Evolutionary conservation across 2,329 filamentous ascomycete species (phyloP).

Genomic region (Clonostachys byssicola): DNA sequence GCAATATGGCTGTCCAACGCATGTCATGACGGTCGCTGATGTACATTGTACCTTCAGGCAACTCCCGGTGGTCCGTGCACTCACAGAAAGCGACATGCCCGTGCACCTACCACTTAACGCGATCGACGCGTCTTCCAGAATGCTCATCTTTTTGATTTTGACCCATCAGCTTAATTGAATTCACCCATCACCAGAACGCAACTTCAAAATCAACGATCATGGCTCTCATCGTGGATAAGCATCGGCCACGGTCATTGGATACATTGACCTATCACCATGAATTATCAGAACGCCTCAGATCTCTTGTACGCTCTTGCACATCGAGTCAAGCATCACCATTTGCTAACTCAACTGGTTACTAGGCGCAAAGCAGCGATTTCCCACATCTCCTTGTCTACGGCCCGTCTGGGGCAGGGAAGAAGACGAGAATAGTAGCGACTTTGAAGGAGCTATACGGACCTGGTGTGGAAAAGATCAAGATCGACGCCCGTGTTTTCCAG

Average conservation of each 20-base stretch:
- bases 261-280: constrained; percentile 82
- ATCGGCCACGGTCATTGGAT: constrained; percentile 70
- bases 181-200: constrained; percentile 1
- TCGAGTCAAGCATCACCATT: background rate
- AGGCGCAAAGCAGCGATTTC: constrained; percentile 97
- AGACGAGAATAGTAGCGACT: constrained; percentile 93
- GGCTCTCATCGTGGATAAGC: constrained; percentile 70
- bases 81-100: background rate
- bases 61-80: background rate
- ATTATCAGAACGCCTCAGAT: constrained; percentile 79
- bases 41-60: constrained; percentile 6
- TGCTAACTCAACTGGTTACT: background rate
- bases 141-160: background rate
- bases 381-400: constrained; percentile 97
- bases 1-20: background rate
- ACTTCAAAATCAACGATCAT: constrained; percentile 27
- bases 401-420: constrained; percentile 94
- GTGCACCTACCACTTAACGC: constrained; percentile 27
- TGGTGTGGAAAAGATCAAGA: constrained; percentile 99
- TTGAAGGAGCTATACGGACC: constrained; percentile 93
- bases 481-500: constrained; percentile 94
- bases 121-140: constrained; percentile 22
- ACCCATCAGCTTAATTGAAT: background rate
- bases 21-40: background rate
- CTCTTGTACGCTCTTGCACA: constrained; percentile 58